Percentiles rank a stretch among this genome's conserved stretches.
These are phyloP conservation scores for Rostrohypoxylon terebratum DNA, from an alignment of 495 filamentous ascomycete species.

Conservation along the genomic window DNA sequence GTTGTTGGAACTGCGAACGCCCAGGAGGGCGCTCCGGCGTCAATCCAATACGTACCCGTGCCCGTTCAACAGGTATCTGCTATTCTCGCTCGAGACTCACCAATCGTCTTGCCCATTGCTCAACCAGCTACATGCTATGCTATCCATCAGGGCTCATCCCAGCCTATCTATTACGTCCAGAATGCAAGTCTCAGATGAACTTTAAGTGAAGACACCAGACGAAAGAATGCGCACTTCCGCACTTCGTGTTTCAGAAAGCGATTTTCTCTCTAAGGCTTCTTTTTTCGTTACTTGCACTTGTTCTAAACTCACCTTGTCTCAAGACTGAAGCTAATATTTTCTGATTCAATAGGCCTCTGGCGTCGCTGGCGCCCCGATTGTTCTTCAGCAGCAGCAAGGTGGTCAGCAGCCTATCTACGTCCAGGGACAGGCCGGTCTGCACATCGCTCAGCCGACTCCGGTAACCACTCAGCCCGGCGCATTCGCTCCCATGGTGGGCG, in stretches of 20 bases:
- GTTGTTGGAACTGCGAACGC: slow-evolving; percentile 5
- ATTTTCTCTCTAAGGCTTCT: not conserved
- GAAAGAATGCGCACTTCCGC: slow-evolving; percentile 3
- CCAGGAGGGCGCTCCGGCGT: slow-evolving; percentile 7
- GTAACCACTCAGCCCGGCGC: slow-evolving; percentile 27
- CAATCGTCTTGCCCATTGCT: not conserved
- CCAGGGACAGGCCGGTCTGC: slow-evolving; percentile 18
- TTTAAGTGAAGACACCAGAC: slow-evolving; percentile 13
- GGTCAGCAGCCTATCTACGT: slow-evolving; percentile 31
- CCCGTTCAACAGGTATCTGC: slow-evolving; percentile 38
- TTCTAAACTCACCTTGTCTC: slow-evolving; percentile 8
- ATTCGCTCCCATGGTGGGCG: slow-evolving; percentile 20
- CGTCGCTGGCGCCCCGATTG: slow-evolving; percentile 27
- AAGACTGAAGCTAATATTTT: slow-evolving; percentile 39
- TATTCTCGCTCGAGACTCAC: slow-evolving; percentile 21
- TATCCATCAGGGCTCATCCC: slow-evolving; percentile 18
- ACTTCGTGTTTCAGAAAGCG: slow-evolving; percentile 1
- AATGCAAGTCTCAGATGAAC: slow-evolving; percentile 45
- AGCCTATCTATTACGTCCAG: slow-evolving; percentile 15
- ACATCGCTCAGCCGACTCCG: slow-evolving; percentile 32
- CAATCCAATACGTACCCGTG: slow-evolving; percentile 42
- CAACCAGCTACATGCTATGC: slow-evolving; percentile 16
- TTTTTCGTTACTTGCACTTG: slow-evolving; percentile 8
- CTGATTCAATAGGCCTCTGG: slow-evolving; percentile 32
- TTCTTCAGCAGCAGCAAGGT: slow-evolving; percentile 35